These are phyloP conservation scores for Rauvolfia tetraphylla DNA, from an alignment of 257 asterid species.

Conservation along the genomic window DNA sequence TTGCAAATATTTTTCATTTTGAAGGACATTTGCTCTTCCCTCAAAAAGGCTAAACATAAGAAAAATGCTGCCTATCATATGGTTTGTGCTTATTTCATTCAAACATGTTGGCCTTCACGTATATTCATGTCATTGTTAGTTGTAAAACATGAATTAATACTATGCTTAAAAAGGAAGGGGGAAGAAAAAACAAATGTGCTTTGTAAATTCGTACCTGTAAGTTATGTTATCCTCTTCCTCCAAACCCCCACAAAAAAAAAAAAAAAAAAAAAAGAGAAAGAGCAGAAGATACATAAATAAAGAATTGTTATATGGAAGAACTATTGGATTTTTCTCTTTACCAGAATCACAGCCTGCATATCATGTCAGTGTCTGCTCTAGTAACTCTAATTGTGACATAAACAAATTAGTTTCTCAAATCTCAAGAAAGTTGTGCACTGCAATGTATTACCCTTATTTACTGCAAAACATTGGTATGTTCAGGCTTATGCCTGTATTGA, in stretches of 20 bases:
- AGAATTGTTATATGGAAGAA: too few relatives aligned
- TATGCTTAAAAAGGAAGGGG: too few relatives aligned
- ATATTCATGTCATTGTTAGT: too few relatives aligned
- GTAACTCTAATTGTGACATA: neutral
- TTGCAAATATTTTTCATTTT: neutral
- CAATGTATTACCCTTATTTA: neutral
- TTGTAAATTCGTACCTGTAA: too few relatives aligned
- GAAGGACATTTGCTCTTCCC: neutral
- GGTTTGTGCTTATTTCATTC: too few relatives aligned
- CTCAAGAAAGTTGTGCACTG: neutral
- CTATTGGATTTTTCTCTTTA: neutral
- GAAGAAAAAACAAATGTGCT: neutral
- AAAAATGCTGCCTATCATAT: too few relatives aligned
- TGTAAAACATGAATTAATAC: too few relatives aligned
- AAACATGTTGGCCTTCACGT: too few relatives aligned
- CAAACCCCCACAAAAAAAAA: neutral
- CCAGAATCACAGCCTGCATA: neutral
- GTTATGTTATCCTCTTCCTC: too few relatives aligned
- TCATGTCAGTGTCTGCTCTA: neutral
- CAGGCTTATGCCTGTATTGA: neutral
- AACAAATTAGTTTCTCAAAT: neutral
- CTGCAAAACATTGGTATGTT: neutral
- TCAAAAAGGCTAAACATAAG: too few relatives aligned
- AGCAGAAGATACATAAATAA: too few relatives aligned
- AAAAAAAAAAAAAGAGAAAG: too few relatives aligned